A percentile compares a stretch with the other conserved stretches of the same genome.
These are phyloP conservation scores for Leccinum fibrillosum DNA, from an alignment of 768 basidiomycete species.

Conservation along the genomic window DNA sequence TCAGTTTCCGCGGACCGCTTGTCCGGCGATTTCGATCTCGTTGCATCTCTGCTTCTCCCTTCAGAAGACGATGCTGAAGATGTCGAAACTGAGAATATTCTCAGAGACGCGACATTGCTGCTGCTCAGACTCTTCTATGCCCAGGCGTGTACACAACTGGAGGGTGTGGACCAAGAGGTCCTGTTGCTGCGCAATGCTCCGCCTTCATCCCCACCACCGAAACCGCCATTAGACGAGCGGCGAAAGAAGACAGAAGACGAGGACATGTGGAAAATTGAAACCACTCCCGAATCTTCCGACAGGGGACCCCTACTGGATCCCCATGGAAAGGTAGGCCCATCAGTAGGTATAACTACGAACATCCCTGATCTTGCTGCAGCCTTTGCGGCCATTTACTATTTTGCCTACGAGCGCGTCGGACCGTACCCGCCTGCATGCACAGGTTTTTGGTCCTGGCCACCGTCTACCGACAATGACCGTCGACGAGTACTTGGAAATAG, in stretches of 20 bases:
- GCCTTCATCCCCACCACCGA: constrained; percentile 35
- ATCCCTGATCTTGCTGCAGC: constrained; percentile 41
- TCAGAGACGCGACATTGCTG: constrained; percentile 67
- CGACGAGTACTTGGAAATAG: constrained; percentile 90
- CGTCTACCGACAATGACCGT: constrained; percentile 93
- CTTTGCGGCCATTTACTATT: constrained; percentile 89
- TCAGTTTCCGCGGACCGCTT: constrained; percentile 29
- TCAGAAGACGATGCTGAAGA: constrained; percentile 43
- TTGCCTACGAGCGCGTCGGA: constrained; percentile 68
- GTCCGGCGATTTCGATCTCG: constrained; percentile 57
- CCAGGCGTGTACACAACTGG: constrained; percentile 63
- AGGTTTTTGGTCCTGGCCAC: constrained; percentile 83
- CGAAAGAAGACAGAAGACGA: constrained; percentile 41
- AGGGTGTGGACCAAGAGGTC: constrained; percentile 68
- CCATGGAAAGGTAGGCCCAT: constrained; percentile 61
- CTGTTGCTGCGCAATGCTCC: constrained; percentile 59
- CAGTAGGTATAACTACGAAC: background rate
- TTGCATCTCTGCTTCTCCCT: constrained; percentile 56
- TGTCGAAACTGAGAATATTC: constrained; percentile 57
- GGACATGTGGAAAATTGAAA: constrained; percentile 74
- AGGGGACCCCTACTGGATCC: constrained; percentile 70
- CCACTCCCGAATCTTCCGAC: constrained; percentile 40
- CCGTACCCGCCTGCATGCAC: constrained; percentile 66
- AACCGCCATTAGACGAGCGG: constrained; percentile 35
- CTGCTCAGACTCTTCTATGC: constrained; percentile 71